Evolutionary conservation across 75 land plant genomes (phyloP).

Genomic region (Larix kaempferi): DNA sequence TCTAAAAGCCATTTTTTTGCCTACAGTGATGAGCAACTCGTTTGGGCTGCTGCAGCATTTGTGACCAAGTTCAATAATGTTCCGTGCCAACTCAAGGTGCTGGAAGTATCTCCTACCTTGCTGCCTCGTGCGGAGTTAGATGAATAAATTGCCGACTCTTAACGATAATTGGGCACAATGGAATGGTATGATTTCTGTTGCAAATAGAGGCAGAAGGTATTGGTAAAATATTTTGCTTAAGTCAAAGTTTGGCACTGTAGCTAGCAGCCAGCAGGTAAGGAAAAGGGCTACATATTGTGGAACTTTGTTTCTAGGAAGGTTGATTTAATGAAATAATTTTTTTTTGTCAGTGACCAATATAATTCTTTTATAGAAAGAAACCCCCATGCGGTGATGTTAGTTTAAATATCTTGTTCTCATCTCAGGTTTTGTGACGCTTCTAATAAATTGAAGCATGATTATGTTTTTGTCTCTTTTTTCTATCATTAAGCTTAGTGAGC

Average conservation of each 20-base stretch:
- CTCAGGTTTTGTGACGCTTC: neutral
- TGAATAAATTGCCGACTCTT: neutral
- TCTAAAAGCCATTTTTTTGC: neutral
- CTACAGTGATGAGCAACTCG: conserved; percentile 31
- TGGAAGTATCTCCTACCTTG: conserved; percentile 26
- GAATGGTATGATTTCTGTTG: neutral
- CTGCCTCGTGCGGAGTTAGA: neutral
- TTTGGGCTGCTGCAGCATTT: conserved; percentile 39
- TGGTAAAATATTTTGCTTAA: neutral
- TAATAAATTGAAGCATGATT: neutral
- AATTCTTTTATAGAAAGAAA: too few species aligned
- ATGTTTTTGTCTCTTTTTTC: neutral
- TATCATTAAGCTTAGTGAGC: neutral
- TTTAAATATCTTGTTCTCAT: too few species aligned
- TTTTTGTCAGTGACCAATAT: neutral
- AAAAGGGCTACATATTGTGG: neutral
- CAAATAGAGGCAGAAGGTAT: neutral
- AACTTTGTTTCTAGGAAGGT: neutral
- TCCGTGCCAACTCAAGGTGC: conserved; percentile 29
- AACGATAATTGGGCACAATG: neutral
- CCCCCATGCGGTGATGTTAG: too few species aligned
- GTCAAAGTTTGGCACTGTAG: neutral
- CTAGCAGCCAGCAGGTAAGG: neutral
- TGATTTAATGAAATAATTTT: neutral
- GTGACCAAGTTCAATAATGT: conserved; percentile 28